These are phyloP conservation scores for Sordariomycetes sp. DNA, from an alignment of 2,329 filamentous ascomycete species.

Conservation along the genomic window DNA sequence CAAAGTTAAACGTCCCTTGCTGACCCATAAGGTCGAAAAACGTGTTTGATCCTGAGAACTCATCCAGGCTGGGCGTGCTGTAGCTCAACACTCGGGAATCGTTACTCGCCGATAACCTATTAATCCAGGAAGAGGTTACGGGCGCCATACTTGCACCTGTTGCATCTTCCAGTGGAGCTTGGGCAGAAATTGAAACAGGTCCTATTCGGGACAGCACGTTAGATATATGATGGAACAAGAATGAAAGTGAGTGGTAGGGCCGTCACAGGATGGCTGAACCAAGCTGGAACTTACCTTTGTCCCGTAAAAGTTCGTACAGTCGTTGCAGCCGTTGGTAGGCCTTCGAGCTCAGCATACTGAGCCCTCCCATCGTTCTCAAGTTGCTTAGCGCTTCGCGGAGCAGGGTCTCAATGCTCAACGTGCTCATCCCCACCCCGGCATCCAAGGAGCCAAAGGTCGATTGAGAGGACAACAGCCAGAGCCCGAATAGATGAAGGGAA, in stretches of 20 bases:
- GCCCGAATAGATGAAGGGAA: slow-evolving; percentile 15
- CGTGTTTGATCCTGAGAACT: neutral
- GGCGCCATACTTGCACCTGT: too few relatives aligned
- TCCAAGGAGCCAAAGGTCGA: neutral
- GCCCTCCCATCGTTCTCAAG: neutral
- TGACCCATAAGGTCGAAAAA: neutral
- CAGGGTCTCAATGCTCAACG: neutral
- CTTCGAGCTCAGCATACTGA: neutral
- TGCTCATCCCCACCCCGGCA: neutral
- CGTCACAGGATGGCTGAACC: too few relatives aligned
- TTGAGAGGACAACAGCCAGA: slow-evolving; percentile 15
- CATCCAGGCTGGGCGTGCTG: neutral
- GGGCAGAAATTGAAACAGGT: too few relatives aligned
- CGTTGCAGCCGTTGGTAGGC: neutral
- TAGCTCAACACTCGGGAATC: too few relatives aligned
- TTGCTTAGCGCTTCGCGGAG: neutral
- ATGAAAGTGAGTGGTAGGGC: too few relatives aligned
- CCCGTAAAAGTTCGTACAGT: neutral
- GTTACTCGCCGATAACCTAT: too few relatives aligned
- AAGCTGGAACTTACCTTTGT: neutral
- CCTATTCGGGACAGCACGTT: too few relatives aligned
- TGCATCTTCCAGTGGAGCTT: too few relatives aligned
- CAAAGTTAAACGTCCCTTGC: neutral
- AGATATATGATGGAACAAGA: too few relatives aligned
- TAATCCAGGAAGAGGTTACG: too few relatives aligned